phyloP scores from a whole-genome alignment of 1,284 basidiomycete species.

The Coniophora puteana region DNA sequence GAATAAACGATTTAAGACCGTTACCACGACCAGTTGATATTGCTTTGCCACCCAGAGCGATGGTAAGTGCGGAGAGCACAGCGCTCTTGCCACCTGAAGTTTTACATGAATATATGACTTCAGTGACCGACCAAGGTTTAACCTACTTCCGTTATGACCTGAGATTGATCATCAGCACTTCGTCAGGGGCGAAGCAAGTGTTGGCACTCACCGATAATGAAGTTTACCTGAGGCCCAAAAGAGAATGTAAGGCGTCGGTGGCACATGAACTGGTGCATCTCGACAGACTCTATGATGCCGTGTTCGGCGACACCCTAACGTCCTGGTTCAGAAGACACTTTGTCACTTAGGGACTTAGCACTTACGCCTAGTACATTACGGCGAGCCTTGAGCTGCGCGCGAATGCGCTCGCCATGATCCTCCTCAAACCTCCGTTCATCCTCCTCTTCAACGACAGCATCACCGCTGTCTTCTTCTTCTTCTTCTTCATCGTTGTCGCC shows the following conservation, averaged over 20 bases:
- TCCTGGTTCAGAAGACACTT: not conserved
- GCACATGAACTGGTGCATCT: constrained; percentile 96
- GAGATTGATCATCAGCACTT: constrained; percentile 5
- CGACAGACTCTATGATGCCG: constrained; percentile 85
- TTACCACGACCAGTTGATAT: constrained; percentile 83
- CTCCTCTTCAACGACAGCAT: too few species aligned
- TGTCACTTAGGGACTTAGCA: constrained; percentile 10
- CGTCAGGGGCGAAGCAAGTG: not conserved
- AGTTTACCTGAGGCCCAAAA: constrained; percentile 92
- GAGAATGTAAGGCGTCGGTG: constrained; percentile 81
- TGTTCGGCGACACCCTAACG: constrained; percentile 71
- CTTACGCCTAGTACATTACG: constrained; percentile 56
- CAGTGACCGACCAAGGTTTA: not conserved
- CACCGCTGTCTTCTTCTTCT: constrained; percentile 33
- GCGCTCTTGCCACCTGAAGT: constrained; percentile 89
- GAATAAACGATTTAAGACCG: constrained; percentile 88
- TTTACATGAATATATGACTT: not conserved
- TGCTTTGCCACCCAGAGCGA: constrained; percentile 93
- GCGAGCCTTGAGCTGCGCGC: constrained; percentile 49
- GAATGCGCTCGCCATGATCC: constrained; percentile 52
- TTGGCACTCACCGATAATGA: constrained; percentile 76
- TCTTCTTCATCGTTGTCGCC: constrained; percentile 34
- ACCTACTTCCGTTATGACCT: constrained; percentile 81
- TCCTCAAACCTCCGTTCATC: constrained; percentile 60
- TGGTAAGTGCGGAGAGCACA: constrained; percentile 88